Evolutionary conservation across 257 asterid species (phyloP).

Genomic region (Jacaranda mimosifolia): DNA sequence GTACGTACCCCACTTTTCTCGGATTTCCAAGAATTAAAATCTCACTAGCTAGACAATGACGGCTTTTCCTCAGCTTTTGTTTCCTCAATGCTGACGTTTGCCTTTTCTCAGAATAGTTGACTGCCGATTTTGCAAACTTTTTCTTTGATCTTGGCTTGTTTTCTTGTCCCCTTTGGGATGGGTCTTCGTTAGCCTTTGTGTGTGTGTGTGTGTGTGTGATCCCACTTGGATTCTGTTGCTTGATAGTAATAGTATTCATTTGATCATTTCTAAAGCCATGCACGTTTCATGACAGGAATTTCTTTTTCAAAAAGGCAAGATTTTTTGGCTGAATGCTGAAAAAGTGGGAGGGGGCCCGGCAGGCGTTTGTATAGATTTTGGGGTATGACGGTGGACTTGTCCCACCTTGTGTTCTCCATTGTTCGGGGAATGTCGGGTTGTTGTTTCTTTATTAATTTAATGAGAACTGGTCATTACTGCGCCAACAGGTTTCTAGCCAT

Average conservation of each 20-base stretch:
- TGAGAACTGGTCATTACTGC: too few species aligned
- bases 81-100: conserved; percentile 24
- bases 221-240: background rate
- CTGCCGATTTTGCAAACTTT: background rate
- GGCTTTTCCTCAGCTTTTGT: conserved; percentile 25
- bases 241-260: background rate
- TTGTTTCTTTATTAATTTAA: background rate
- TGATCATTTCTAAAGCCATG: conserved; percentile 15
- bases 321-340: background rate
- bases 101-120: background rate
- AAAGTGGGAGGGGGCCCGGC: too few species aligned
- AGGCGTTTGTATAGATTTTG: background rate
- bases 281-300: conserved; percentile 8
- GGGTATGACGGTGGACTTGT: conserved; percentile 21
- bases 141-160: conserved; percentile 12
- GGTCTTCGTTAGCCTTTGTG: background rate
- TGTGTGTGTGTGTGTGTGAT: background rate
- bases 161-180: background rate
- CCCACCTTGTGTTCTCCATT: background rate
- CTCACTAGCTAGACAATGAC: conserved; percentile 14
- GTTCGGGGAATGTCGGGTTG: conserved; percentile 14
- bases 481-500: too few species aligned
- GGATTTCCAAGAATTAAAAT: background rate
- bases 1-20: background rate
- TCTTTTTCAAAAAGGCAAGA: background rate